Base-by-base conservation (phyloP, 2,329 filamentous ascomycete genomes). In the Xylariaceae sp. region DNA sequence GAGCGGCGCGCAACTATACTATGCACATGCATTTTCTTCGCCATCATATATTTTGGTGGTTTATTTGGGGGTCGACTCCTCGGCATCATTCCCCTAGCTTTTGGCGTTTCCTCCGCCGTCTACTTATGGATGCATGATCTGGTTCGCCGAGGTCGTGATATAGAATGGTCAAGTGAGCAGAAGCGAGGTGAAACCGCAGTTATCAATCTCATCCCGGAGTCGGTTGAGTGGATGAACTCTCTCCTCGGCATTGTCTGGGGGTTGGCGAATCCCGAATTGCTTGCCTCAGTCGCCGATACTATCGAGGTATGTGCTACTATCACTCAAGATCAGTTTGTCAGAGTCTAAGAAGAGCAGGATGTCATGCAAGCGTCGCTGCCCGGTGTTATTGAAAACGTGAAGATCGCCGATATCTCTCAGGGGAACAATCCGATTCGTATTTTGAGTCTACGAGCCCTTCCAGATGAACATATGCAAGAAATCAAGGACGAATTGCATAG, bases 351-450 rank as follows among this genome's bases (percentile, higher is more conserved):
- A 10, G 2, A 58, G 0, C 72, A 82, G 75, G 93, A 97, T 72
- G 89, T 97, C 66, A 97, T 97, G 93, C 92, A 95, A 72, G 93
- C 92, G 17, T 96, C 91, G 0, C 89, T 97, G 0, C 94, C 94
- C 0, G 86, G 88, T 1, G 78, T 97, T 45, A 92, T 99, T 64
- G 92, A 97, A 73, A 94, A 96, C 66, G 92, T 99, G 51, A 89
- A 93, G 66, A 90, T 97, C 18, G 92, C 92, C 61, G 92, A 97
- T 68, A 96, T 99, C 68, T 90, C 91, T 53, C 94, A 97, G 74
- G 94, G 94, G 34, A 90, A 82, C 74, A 97, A 97, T 67, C 91
- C 94, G 0, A 80, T 97, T 58, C 86, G 93, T 7, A 90, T 97
- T 55, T 80, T 97, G 51, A 96, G 90, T 71, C 80, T 97, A 70